Evolutionary conservation across 257 asterid genomes (phyloP), one percentile per base, ranked within the genome.

Genomic region (Salvia hispanica): DNA sequence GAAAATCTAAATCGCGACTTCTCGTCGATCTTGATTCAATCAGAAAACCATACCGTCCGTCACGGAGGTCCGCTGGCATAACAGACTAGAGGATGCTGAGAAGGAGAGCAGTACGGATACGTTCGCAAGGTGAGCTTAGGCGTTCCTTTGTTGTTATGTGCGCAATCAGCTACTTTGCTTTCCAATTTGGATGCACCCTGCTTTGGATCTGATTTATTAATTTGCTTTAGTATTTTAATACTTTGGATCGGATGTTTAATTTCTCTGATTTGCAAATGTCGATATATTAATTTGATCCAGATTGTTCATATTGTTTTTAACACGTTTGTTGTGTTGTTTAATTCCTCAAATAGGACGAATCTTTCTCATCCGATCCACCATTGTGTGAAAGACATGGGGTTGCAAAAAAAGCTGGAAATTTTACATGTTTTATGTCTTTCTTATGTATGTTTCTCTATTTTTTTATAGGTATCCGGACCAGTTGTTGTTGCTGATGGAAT

Each of bases 401-500:
- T 15, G 18, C 58, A n/a, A 44, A 25, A 25, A 12, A 60, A 44
- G 40, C 52, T 61, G 44, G 39, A 36, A 33, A 14, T 37, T 50
- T 25, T 13, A 18, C 31, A 39, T 50, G 5, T 45, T 70, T 67
- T 64, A 40, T 61, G 13, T 43, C 67, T 42, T 44, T 40, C 51
- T 2, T 6, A 42, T 18, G 14, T n/a, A 7, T 36, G 31, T 57
- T 2, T 13, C 21, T 44, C 6, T 25, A 6, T 43, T 54, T 1
- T 54, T 40, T 34, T 36, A 40, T 70, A 93, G 99, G 99, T 93
- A 4, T 93, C 99, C 39, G 99, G 99, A 66, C 99, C 99, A 0
- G 99, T 93, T 70, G 99, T 93, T 16, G 89, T 93, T 76, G 99
- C 99, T 62, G 99, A 93, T 85, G 99, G 97, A 75, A 93, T 93